These are phyloP conservation scores for Arthrobotrys conoides DNA, from an alignment of 2,329 filamentous ascomycete species.

Conservation along the genomic window DNA sequence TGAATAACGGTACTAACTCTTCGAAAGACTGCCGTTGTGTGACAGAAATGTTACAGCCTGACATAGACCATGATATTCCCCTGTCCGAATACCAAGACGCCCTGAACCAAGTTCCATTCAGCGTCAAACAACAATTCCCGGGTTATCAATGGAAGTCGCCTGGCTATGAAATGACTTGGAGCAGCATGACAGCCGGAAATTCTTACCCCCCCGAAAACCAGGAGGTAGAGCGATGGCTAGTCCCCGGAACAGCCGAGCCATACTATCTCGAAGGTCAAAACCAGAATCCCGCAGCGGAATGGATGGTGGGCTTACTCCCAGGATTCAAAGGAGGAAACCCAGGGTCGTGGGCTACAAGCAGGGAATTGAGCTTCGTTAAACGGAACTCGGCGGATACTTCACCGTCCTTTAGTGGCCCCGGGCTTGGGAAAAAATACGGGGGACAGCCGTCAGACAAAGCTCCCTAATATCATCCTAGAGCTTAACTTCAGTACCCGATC, in stretches of 20 bases:
- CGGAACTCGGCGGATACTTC: background rate
- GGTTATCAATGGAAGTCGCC: background rate
- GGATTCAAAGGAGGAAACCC: background rate
- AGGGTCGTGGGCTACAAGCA: background rate
- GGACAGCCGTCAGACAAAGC: too few species aligned
- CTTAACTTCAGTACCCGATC: too few species aligned
- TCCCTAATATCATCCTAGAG: too few species aligned
- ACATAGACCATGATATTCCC: background rate
- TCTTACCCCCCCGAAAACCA: background rate
- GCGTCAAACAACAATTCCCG: background rate
- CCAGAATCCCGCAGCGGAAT: background rate
- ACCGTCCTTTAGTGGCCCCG: background rate
- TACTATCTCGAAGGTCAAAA: background rate
- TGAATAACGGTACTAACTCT: background rate
- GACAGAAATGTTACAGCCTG: background rate
- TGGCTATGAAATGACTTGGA: background rate
- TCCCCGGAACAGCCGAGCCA: background rate
- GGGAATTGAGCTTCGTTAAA: background rate
- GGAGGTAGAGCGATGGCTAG: background rate
- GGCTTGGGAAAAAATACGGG: background rate
- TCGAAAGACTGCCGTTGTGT: background rate
- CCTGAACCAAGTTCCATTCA: background rate
- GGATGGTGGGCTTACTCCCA: too few species aligned
- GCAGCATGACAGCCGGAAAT: background rate
- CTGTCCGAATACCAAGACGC: constrained; percentile 3